phyloP scores from a whole-genome alignment of 306 rosid genomes.

The Prunus mira region DNA sequence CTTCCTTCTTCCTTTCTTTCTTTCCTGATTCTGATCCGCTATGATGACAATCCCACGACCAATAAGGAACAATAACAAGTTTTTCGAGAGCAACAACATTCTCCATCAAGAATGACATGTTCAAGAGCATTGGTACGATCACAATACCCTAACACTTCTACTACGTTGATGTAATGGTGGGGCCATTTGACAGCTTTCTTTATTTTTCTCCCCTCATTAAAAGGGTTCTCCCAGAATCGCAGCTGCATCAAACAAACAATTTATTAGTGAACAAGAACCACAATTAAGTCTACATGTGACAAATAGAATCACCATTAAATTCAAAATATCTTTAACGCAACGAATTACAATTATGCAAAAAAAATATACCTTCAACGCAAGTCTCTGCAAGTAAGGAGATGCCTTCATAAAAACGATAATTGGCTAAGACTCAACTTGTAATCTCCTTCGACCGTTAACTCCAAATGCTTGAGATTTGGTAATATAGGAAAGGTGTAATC shows the following conservation, averaged over 20 bases:
- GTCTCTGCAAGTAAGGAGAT: background rate
- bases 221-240: too few species aligned
- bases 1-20: background rate
- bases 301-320: too few species aligned
- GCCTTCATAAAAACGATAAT: background rate
- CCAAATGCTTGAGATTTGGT: constrained; percentile 4
- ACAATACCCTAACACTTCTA: background rate
- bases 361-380: background rate
- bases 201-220: too few species aligned
- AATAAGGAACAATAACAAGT: background rate
- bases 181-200: background rate
- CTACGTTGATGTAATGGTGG: too few species aligned
- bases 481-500: background rate
- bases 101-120: background rate
- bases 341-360: too few species aligned
- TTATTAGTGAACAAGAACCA: too few species aligned
- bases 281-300: too few species aligned
- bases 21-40: too few species aligned
- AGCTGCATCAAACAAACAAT: too few species aligned
- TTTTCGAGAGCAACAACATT: background rate
- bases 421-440: background rate
- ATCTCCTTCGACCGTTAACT: background rate
- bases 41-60: too few species aligned
- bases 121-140: background rate
- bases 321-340: too few species aligned